Base-by-base conservation (phyloP, 2,329 filamentous ascomycete genomes). In the Aspergillus alliaceus region DNA sequence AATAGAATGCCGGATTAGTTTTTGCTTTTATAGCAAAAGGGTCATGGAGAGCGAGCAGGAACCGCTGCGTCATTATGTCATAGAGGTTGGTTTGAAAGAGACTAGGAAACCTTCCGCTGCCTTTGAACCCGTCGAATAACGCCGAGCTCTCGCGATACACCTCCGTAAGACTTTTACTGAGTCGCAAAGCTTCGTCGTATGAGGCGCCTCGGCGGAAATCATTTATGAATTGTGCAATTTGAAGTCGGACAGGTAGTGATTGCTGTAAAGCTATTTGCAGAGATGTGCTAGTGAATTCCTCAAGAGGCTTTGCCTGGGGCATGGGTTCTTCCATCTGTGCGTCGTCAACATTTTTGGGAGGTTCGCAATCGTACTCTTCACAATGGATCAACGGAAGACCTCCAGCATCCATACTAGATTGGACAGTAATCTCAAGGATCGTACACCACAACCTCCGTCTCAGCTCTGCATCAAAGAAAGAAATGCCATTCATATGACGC, bases 371-470 rank as follows among this genome's bases (percentile, higher is more conserved):
- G 49, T 51, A 65, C 31, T 66, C 63, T 2, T 59, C 51, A 6
- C 42, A 20, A 6, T 35, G 37, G 27, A 66, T 31, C 4, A 64
- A 37, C 7, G 63, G 63, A 20, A 61, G 59, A 44, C 61, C 64
- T 8, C 62, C 59, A 4, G 56, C 47, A 51, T 65, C 62, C 15
- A 70, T 63, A 2, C 65, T 60, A 5, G 69, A 51, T 50, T 69
- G 68, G 15, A 72, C 50, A 42, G 66, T 66, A 12, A 66, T 52
- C 34, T 72, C 70, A 7, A 72, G 40, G 1, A 73, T 61, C 0
- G 69, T 68, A 31, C 65, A 64, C 71, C 71, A 73, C 1, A 67
- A 56, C 8, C 71, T 64, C 2, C 66, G 60, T 31, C 69, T 61
- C 46, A 72, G 54, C 46, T 73, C 69, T 11, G 64, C 59, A 54